Conservation (phyloP, 1,284 basidiomycete genomes). For the Apiotrichum mycotoxinovorans region DNA sequence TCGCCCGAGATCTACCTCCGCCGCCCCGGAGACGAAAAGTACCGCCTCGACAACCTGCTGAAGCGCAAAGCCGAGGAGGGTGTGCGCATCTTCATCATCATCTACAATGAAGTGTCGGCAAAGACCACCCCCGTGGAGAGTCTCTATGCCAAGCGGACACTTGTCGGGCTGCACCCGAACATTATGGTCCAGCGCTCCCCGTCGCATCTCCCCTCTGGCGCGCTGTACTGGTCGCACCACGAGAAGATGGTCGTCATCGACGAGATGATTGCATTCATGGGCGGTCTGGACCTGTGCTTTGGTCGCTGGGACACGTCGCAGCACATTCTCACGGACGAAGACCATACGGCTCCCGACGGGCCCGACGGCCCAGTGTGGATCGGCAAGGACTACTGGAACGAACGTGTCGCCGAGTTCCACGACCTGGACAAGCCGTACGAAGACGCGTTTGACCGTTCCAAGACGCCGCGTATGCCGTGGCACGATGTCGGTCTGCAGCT, state of each 20-base stretch:
- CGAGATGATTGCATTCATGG: conserved; percentile 96
- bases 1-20: conserved; percentile 73
- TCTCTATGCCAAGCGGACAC: conserved; percentile 84
- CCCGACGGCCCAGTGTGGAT: conserved; percentile 74
- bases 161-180: conserved; percentile 83
- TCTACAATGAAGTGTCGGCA: conserved; percentile 98
- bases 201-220: conserved; percentile 94
- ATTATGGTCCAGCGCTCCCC: conserved; percentile 96
- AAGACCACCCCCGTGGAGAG: conserved; percentile 89
- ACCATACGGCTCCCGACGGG: conserved; percentile 56
- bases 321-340: conserved; percentile 84
- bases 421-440: conserved; percentile 85
- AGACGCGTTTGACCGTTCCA: conserved; percentile 87
- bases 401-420: conserved; percentile 82
- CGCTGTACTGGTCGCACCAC: conserved; percentile 98
- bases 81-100: conserved; percentile 92
- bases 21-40: conserved; percentile 76
- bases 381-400: conserved; percentile 71
- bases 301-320: conserved; percentile 96
- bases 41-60: conserved; percentile 81
- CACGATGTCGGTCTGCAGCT: conserved; percentile 96
- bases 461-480: conserved; percentile 96
- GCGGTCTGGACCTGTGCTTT: conserved; percentile 80
- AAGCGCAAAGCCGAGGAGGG: conserved; percentile 93
- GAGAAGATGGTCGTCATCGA: conserved; percentile 98